phyloP scores from a whole-genome alignment of 306 rosid genomes.

The Quercus agrifolia region DNA sequence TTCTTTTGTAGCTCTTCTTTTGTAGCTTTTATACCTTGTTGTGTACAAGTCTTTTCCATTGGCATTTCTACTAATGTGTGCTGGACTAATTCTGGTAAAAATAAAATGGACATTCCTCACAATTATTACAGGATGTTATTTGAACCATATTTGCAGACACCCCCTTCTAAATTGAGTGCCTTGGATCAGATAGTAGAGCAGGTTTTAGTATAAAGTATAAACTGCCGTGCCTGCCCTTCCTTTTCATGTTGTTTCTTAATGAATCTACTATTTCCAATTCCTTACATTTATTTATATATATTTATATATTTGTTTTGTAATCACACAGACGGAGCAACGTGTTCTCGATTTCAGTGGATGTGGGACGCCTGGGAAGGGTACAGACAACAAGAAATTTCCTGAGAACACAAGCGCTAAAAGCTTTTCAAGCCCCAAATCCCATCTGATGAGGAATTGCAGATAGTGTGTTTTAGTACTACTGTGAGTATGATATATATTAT shows the following conservation, averaged over 20 bases:
- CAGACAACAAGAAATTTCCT: conserved; percentile 41
- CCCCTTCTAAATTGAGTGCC: not conserved
- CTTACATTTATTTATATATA: not conserved
- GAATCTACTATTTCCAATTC: not conserved
- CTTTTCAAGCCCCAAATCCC: conserved; percentile 65
- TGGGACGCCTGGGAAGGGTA: conserved; percentile 64
- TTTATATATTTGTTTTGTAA: not conserved
- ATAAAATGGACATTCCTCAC: no score
- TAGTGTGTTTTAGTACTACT: conserved; percentile 12
- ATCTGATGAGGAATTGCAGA: conserved; percentile 80
- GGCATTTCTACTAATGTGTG: not conserved
- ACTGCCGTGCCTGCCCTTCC: not conserved
- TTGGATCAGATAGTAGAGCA: not conserved
- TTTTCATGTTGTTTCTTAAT: not conserved
- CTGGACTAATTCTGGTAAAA: no score
- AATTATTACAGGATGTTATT: not conserved
- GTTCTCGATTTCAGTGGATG: conserved; percentile 90
- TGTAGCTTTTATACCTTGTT: not conserved
- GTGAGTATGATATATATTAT: not conserved
- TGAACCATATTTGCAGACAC: not conserved
- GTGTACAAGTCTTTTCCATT: not conserved
- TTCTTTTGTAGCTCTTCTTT: not conserved
- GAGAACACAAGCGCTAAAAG: conserved; percentile 24
- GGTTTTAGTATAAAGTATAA: not conserved
- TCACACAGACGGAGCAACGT: conserved; percentile 66